Evolutionary conservation across 129 eudicot species (phyloP).

Genomic region (Kitagawia praeruptora): DNA sequence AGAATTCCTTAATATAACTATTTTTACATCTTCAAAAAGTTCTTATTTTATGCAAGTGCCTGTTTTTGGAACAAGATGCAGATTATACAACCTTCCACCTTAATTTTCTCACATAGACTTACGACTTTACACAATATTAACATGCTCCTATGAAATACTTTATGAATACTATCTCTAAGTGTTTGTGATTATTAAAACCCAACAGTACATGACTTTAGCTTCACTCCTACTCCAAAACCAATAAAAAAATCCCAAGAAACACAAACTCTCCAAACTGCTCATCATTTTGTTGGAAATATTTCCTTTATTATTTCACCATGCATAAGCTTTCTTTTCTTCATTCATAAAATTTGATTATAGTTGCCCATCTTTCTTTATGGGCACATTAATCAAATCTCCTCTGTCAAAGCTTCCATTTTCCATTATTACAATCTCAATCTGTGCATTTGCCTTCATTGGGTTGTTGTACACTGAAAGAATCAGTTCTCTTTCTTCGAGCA

Average conservation of each 20-base stretch:
- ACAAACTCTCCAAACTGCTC: conserved; percentile 11
- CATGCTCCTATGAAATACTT: not conserved
- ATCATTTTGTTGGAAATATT: conserved; percentile 25
- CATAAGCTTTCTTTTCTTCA: conserved; percentile 13
- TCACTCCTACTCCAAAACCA: conserved; percentile 72
- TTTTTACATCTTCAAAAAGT: too few relatives aligned
- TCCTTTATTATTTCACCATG: conserved; percentile 15
- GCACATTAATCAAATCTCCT: conserved; percentile 28
- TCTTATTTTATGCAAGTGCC: not conserved
- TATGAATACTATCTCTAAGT: not conserved
- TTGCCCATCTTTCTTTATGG: conserved; percentile 22
- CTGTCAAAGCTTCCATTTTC: conserved; percentile 42
- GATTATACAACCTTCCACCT: not conserved
- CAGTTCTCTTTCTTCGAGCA: conserved; percentile 40
- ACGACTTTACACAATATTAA: not conserved
- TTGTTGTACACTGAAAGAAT: conserved; percentile 70
- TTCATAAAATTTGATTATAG: not conserved
- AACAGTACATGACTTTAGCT: conserved; percentile 54
- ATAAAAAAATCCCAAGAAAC: conserved; percentile 8
- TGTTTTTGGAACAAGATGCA: not conserved
- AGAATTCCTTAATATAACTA: too few relatives aligned
- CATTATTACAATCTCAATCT: conserved; percentile 28
- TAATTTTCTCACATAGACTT: not conserved
- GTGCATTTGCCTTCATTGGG: conserved; percentile 37
- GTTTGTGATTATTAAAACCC: conserved; percentile 7